phyloP scores from a whole-genome alignment of 768 basidiomycete species.

The Pholiota molesta region DNA sequence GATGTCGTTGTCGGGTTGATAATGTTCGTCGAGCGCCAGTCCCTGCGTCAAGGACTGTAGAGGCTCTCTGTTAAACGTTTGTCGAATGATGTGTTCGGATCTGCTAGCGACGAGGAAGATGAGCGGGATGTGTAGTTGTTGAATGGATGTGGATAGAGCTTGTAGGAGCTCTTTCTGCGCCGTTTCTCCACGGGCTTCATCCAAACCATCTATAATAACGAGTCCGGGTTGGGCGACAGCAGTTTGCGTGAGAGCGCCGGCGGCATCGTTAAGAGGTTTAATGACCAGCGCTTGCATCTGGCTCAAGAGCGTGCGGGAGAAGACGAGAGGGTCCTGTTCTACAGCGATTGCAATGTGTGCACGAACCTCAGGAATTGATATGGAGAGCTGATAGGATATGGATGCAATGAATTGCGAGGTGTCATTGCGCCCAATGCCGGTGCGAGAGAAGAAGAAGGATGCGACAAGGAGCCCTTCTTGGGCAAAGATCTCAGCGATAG shows the following conservation, averaged over 20 bases:
- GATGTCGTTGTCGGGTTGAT: not conserved
- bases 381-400: not conserved
- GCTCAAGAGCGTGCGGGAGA: not conserved
- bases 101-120: slow-evolving; percentile 6
- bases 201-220: slow-evolving; percentile 2
- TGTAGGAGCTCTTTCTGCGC: not conserved
- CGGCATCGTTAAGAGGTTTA: not conserved
- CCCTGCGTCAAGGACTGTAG: not conserved
- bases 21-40: not conserved
- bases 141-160: not conserved
- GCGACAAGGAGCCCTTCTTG: not conserved
- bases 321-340: not conserved
- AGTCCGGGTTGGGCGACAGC: not conserved
- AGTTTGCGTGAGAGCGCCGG: not conserved
- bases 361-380: not conserved
- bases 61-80: not conserved
- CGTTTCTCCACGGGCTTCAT: not conserved
- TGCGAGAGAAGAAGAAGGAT: not conserved
- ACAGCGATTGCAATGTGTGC: not conserved
- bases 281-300: not conserved
- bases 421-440: not conserved
- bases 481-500: not conserved
- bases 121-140: not conserved
- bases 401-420: not conserved
- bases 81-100: not conserved